Evolutionary conservation across 352 stramenopile species (phyloP).

Genomic region (Phytopythium chamaehyphon): DNA sequence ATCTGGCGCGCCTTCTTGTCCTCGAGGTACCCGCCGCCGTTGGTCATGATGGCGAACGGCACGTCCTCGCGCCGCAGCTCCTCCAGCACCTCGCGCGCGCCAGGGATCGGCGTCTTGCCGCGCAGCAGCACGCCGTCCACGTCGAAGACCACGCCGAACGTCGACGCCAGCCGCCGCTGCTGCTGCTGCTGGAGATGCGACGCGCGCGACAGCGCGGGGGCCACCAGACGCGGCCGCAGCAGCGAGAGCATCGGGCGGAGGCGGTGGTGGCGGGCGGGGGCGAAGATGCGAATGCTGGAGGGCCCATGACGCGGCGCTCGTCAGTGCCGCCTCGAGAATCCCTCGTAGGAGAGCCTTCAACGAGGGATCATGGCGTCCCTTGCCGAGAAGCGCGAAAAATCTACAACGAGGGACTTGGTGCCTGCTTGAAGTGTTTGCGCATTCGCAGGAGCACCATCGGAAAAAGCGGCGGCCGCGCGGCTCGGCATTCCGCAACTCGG

Average conservation of each 20-base stretch:
- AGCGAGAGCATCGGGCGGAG: no score
- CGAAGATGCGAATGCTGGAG: slow-evolving; percentile 1
- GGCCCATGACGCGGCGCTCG: not conserved
- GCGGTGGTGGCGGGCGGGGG: not conserved
- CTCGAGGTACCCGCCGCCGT: slow-evolving; percentile 77
- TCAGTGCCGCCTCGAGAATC: slow-evolving; percentile 2
- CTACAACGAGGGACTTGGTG: no score
- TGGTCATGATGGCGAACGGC: slow-evolving; percentile 85
- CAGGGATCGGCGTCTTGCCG: slow-evolving; percentile 67
- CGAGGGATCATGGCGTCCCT: no score
- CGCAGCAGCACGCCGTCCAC: slow-evolving; percentile 79
- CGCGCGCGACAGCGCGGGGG: not conserved
- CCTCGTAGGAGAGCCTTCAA: slow-evolving; percentile 14
- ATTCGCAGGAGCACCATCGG: slow-evolving; percentile 18
- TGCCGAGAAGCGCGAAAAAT: no score
- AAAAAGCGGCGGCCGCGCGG: slow-evolving; percentile 7
- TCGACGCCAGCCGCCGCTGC: slow-evolving; percentile 25
- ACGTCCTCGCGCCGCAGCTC: slow-evolving; percentile 53
- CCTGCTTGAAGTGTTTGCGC: slow-evolving; percentile 4
- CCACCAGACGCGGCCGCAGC: not conserved
- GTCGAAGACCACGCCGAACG: slow-evolving; percentile 81
- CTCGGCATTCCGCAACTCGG: slow-evolving; percentile 18
- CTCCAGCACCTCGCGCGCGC: slow-evolving; percentile 61
- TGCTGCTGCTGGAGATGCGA: no score
- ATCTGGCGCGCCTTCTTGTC: slow-evolving; percentile 72